Conservation (phyloP, 2,329 filamentous ascomycete species). For the Didymella exigua region DNA sequence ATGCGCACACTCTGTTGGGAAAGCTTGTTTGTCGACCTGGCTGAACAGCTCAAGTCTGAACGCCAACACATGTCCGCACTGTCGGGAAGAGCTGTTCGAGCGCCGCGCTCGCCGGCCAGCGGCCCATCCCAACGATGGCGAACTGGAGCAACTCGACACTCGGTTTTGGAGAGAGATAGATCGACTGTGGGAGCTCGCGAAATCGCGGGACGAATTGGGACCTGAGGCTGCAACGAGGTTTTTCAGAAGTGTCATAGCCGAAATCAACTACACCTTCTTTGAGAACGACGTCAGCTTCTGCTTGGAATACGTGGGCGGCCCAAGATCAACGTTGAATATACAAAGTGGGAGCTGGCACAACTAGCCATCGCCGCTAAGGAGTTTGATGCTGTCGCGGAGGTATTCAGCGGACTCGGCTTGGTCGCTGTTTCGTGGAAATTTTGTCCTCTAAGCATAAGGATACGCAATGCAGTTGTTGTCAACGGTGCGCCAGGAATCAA, state of each 20-base stretch:
- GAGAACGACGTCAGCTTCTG: conserved; percentile 5
- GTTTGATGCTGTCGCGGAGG: neutral
- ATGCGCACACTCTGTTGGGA: conserved; percentile 21
- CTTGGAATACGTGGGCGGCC: neutral
- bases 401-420: neutral
- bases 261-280: conserved; percentile 16
- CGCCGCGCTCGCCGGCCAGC: conserved; percentile 8
- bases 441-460: neutral
- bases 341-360: conserved; percentile 13
- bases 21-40: conserved; percentile 17
- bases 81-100: conserved; percentile 16
- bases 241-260: neutral
- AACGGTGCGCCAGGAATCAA: no score
- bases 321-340: neutral
- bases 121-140: neutral
- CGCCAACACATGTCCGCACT: conserved; percentile 20
- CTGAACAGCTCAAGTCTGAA: conserved; percentile 18
- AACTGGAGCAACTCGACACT: neutral
- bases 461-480: no score
- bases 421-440: neutral
- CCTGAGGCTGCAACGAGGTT: neutral
- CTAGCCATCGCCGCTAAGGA: neutral
- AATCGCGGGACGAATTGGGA: neutral
- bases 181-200: neutral
- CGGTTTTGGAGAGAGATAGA: neutral